phyloP scores from a whole-genome alignment of 2,329 filamentous ascomycete species.

The Gnomoniopsis smithogilvyi region DNA sequence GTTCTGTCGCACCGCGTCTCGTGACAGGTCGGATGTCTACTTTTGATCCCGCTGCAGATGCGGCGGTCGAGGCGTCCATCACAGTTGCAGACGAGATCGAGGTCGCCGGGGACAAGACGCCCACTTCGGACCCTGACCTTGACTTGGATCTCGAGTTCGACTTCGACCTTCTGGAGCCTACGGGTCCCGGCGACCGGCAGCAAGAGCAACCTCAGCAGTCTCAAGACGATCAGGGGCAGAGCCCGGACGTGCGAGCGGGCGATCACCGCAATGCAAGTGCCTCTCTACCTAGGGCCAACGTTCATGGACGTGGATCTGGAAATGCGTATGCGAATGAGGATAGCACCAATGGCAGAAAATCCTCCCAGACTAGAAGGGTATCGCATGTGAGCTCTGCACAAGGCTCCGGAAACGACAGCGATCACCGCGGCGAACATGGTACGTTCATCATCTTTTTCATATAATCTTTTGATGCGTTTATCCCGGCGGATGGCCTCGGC shows the following conservation, averaged over 20 bases:
- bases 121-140: not conserved
- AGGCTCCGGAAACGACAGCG: slow-evolving; percentile 7
- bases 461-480: not conserved
- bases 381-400: slow-evolving; percentile 9
- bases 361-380: not conserved
- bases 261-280: not conserved
- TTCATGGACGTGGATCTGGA: not conserved
- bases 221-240: not conserved
- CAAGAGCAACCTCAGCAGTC: not conserved
- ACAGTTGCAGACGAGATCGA: slow-evolving; percentile 16
- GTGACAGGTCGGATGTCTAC: slow-evolving; percentile 18
- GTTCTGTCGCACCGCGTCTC: slow-evolving; percentile 13
- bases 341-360: not conserved
- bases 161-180: not conserved
- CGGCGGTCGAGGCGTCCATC: slow-evolving; percentile 17
- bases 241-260: slow-evolving; percentile 1
- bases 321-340: slow-evolving; percentile 4
- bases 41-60: slow-evolving; percentile 10
- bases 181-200: not conserved
- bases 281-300: not conserved
- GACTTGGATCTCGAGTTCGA: not conserved
- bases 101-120: slow-evolving; percentile 12
- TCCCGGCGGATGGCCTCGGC: not conserved
- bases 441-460: slow-evolving; percentile 2
- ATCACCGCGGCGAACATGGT: slow-evolving; percentile 7